Evolutionary conservation across 345 rosid species (phyloP).

Genomic region (Angophora floribunda): DNA sequence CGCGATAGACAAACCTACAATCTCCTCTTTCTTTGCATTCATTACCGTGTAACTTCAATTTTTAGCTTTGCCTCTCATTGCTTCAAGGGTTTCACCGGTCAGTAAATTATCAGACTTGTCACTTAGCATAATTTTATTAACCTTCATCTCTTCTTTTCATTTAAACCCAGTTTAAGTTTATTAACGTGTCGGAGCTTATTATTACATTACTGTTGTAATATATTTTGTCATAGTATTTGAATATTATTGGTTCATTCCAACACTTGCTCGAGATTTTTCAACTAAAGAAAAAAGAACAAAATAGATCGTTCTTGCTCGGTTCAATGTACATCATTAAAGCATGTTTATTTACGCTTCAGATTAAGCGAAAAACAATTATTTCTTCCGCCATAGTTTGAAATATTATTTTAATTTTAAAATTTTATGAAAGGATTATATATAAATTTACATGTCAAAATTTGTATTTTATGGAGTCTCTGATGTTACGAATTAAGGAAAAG

Average conservation of each 20-base stretch:
- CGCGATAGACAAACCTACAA: not conserved
- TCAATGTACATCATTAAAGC: not conserved
- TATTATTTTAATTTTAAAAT: not conserved
- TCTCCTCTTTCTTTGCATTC: not conserved
- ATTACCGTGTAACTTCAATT: not conserved
- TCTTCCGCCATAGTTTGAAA: not conserved
- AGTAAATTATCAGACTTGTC: not conserved
- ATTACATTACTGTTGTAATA: too few species aligned
- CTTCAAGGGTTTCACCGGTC: not conserved
- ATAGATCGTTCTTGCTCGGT: not conserved
- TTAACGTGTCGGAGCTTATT: not conserved
- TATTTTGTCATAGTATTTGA: not conserved
- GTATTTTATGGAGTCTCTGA: accelerated
- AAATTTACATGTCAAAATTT: not conserved
- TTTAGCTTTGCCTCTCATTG: not conserved
- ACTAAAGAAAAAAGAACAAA: accelerated
- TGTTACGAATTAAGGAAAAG: not conserved
- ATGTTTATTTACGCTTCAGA: not conserved
- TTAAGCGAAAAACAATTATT: accelerated
- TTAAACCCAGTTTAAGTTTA: not conserved
- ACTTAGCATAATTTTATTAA: too few species aligned
- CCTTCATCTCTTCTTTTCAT: too few species aligned
- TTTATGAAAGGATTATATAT: not conserved
- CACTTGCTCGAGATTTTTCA: not conserved
- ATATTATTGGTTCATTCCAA: not conserved